Percentiles rank a stretch among this genome's conserved stretches.
These are phyloP conservation scores for Hypoxylon sp. DNA, from an alignment of 2,329 filamentous ascomycete genomes.

Conservation along the genomic window DNA sequence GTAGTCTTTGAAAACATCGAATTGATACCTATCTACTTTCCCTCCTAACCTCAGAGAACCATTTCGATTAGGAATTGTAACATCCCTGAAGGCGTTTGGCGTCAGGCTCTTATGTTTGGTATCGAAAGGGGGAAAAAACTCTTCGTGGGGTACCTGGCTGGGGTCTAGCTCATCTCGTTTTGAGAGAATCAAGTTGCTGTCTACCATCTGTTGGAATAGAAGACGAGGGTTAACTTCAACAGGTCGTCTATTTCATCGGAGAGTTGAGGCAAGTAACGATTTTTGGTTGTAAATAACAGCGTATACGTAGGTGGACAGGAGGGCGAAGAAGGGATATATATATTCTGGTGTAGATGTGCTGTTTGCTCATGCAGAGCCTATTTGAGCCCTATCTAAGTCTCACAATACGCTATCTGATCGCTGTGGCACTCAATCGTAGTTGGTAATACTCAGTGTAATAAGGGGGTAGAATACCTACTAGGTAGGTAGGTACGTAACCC, in stretches of 20 bases:
- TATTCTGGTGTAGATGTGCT: background rate
- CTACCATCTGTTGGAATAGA: background rate
- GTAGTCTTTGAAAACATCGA: constrained; percentile 7
- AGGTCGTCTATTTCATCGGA: background rate
- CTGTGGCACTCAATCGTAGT: background rate
- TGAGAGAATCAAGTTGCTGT: background rate
- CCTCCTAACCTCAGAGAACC: background rate
- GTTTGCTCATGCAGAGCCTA: background rate
- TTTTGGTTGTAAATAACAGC: background rate
- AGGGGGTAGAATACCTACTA: background rate
- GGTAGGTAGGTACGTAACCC: background rate
- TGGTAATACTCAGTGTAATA: background rate
- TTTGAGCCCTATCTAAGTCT: background rate
- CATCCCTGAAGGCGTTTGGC: constrained; percentile 3
- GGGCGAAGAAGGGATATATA: background rate
- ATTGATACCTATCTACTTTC: background rate
- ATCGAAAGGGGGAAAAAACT: constrained; percentile 26
- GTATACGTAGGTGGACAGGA: background rate
- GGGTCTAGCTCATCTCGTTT: background rate
- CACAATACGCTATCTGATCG: background rate
- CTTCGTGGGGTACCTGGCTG: constrained; percentile 10
- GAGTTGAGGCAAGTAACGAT: background rate
- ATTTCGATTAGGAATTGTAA: background rate
- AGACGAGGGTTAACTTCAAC: background rate
- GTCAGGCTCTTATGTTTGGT: constrained; percentile 7